Evolutionary conservation across 2,329 filamentous ascomycete genomes (phyloP), one percentile per base, ranked within the genome.

Genomic region (Xylaria sp.): DNA sequence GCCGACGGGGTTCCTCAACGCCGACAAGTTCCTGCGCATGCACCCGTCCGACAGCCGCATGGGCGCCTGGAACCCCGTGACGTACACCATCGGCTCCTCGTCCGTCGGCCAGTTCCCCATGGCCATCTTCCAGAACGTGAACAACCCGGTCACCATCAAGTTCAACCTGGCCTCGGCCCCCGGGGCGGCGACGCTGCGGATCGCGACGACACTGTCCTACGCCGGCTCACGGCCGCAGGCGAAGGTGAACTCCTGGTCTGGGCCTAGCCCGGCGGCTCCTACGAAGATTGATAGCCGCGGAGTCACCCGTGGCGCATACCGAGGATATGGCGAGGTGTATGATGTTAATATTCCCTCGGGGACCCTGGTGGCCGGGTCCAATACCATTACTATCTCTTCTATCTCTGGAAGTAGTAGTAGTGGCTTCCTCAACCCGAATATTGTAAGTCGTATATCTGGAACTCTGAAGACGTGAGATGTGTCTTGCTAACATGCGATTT

Each of bases 31-130:
- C 76, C 84, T 89, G 15, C 85, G 88, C 61, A 92, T 92, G 90
- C 90, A 92, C 76, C 90, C 90, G 2, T 88, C 87, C 3, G 90
- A 91, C 78, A 80, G 80, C 48, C 86, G 90, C 74, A 92, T 92
- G 89, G 79, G 82, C 31, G 82, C 81, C 65, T 92, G 90, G 90
- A 84, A 82, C 0, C 84, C 88, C 0, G 74, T 84, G 13, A 91
- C 88, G 0, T 91, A 89, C 79, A 90, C 87, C 1, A 86, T 90
- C 12, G 89, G 88, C 50, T 84, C 84, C 25, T 87, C 85, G 28
- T 76, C 80, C 6, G 75, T 84, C 1, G 79, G 80, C 3, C 83
- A 85, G 67, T 90, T 91, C 75, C 89, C 90, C 52, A 91, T 92
- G 90, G 89, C 89, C 0, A 77, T 91, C 31, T 90, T 90, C 80